Percentiles rank a stretch among this genome's conserved stretches.
Evolutionary conservation across 345 rosid species (phyloP).

Genomic region (Eucalyptus marginata): DNA sequence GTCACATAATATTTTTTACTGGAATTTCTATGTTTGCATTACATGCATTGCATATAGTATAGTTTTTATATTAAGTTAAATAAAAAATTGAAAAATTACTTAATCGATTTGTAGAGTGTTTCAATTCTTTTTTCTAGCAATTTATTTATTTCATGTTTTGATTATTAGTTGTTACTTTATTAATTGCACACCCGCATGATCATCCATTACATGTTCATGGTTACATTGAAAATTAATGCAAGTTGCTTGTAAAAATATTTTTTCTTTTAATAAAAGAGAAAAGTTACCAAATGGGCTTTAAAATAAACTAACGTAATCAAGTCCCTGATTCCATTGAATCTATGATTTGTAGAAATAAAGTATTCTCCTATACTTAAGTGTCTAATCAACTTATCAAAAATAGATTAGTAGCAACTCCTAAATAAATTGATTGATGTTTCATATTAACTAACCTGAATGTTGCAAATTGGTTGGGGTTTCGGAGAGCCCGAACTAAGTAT

Average conservation of each 20-base stretch:
- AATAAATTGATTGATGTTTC: too few relatives aligned
- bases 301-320: too few relatives aligned
- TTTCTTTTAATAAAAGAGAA: background rate
- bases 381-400: too few relatives aligned
- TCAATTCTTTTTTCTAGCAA: background rate
- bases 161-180: background rate
- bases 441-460: rapidly evolving
- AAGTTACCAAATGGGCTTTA: background rate
- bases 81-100: too few relatives aligned
- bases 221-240: too few relatives aligned
- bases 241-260: background rate
- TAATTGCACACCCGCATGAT: background rate
- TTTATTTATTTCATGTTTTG: background rate
- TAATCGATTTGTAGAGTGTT: background rate
- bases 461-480: too few relatives aligned
- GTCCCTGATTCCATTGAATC: background rate
- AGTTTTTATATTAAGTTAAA: too few relatives aligned
- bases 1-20: too few relatives aligned
- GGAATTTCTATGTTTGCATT: background rate
- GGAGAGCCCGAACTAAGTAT: too few relatives aligned
- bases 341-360: too few relatives aligned
- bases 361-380: too few relatives aligned
- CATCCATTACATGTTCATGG: background rate
- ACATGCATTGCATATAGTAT: background rate
- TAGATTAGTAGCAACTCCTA: background rate